A percentile compares a stretch with the other conserved stretches of the same genome.
phyloP scores from a whole-genome alignment of 2,329 filamentous ascomycete species.

The Verticillium nonalfalfae region DNA sequence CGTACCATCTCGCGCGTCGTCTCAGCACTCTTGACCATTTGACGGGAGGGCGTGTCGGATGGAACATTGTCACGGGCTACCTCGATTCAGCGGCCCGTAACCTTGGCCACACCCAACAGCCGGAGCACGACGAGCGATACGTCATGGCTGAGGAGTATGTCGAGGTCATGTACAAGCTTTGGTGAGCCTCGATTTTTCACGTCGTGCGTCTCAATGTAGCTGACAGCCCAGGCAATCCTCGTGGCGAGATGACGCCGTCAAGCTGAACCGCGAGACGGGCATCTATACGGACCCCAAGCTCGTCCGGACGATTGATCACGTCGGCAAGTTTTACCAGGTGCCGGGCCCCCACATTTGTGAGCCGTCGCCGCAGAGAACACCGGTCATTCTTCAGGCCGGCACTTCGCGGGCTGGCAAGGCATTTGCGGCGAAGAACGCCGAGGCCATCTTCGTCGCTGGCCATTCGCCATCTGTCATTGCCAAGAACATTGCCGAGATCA shows the following conservation, averaged over 20 bases:
- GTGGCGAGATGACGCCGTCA: slow-evolving; percentile 56
- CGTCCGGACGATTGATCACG: slow-evolving; percentile 57
- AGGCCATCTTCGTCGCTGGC: slow-evolving; percentile 57
- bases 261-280: slow-evolving; percentile 43
- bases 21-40: slow-evolving; percentile 62
- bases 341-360: slow-evolving; percentile 55
- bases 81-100: slow-evolving; percentile 61
- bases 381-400: slow-evolving; percentile 58
- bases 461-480: slow-evolving; percentile 49
- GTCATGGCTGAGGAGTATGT: slow-evolving; percentile 54
- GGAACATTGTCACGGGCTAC: slow-evolving; percentile 59
- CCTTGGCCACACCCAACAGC: slow-evolving; percentile 49
- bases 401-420: slow-evolving; percentile 52
- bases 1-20: slow-evolving; percentile 60
- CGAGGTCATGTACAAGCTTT: slow-evolving; percentile 53
- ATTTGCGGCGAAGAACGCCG: slow-evolving; percentile 58
- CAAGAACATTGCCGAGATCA: slow-evolving; percentile 50
- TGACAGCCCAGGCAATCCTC: slow-evolving; percentile 30
- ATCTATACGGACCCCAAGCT: slow-evolving; percentile 37
- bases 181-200: slow-evolving; percentile 29
- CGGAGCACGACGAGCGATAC: slow-evolving; percentile 45
- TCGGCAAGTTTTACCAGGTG: slow-evolving; percentile 52
- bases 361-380: slow-evolving; percentile 57
- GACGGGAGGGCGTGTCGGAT: slow-evolving; percentile 47
- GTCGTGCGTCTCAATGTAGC: no score